Evolutionary conservation across 2,329 filamentous ascomycete species (phyloP), one percentile per base, ranked within the genome.

Genomic region (Cladosporium sp.): DNA sequence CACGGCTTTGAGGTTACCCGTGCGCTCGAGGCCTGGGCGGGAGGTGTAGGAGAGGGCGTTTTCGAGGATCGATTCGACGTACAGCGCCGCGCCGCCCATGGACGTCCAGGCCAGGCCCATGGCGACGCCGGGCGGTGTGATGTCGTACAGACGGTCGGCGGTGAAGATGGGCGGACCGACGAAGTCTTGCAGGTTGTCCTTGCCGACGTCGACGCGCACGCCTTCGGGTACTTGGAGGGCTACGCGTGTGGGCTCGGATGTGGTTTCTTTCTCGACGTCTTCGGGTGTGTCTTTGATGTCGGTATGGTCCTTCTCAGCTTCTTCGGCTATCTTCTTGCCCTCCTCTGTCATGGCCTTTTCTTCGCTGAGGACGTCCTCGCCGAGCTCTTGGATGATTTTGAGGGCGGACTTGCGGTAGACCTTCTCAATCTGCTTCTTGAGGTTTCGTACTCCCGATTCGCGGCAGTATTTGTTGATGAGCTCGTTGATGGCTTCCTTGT

Each of bases 361-460:
- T 66, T 96, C 91, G 3, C 87, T 80, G 2, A 96, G 72, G 1
- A 79, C 88, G 5, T 89, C 85, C 64, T 96, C 91, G 43, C 92
- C 92, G 12, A 97, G 79, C 56, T 97, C 91, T 67, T 92, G 87
- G 11, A 99, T 92, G 59, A 99, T 99, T 73, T 96, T 97, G 55
- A 99, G 78, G 0, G 93, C 95, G 12, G 92, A 90, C 72, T 99
- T 99, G 52, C 93, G 85, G 72, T 96, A 99, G 3, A 99, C 89
- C 75, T 99, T 99, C 70, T 99, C 93, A 55, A 99, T 99, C 69
- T 97, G 92, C 76, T 99, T 97, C 80, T 99, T 99, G 54, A 99
- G 75, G 66, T 99, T 99, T 58, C 93, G 86, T 7, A 99, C 95
- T 61, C 93, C 93, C 38, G 90, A 96, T 72, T 99, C 93, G 38